These are phyloP conservation scores for Camellia lanceoleosa DNA, from an alignment of 148 eudicot species.

Conservation along the genomic window DNA sequence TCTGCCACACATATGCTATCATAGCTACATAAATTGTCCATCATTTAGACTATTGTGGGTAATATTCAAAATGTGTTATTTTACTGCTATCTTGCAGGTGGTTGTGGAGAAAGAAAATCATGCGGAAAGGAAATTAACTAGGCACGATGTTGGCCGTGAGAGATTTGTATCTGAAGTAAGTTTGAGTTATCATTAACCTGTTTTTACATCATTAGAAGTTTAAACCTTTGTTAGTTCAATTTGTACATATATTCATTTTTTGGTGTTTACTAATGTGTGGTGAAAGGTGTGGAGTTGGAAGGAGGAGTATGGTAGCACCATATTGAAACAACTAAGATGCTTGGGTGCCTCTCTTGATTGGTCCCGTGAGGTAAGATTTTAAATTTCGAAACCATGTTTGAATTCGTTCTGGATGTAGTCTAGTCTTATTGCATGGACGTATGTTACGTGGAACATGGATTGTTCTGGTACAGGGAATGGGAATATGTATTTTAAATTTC, in stretches of 20 bases:
- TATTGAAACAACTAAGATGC: constrained; percentile 65
- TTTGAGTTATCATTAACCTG: not conserved
- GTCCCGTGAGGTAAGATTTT: constrained; percentile 73
- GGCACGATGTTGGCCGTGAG: constrained; percentile 83
- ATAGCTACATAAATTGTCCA: too few relatives aligned
- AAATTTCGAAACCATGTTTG: not conserved
- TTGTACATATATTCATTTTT: not conserved
- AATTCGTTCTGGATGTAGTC: not conserved
- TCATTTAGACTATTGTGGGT: not conserved
- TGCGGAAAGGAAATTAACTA: constrained; percentile 67
- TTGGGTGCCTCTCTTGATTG: constrained; percentile 87
- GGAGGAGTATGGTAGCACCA: constrained; percentile 77
- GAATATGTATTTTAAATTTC: too few relatives aligned
- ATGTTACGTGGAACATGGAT: too few relatives aligned
- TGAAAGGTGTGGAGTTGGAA: constrained; percentile 86
- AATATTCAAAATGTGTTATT: not conserved
- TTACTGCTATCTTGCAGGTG: constrained; percentile 37
- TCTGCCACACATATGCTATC: too few relatives aligned
- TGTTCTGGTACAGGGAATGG: too few relatives aligned
- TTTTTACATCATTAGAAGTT: not conserved
- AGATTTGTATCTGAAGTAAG: constrained; percentile 71
- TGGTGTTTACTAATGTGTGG: not conserved
- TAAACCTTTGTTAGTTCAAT: not conserved
- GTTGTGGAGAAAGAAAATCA: constrained; percentile 85
- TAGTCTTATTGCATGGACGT: not conserved